Conservation (phyloP, 78 protist species). For the Monocercomonoides exilis region DNA sequence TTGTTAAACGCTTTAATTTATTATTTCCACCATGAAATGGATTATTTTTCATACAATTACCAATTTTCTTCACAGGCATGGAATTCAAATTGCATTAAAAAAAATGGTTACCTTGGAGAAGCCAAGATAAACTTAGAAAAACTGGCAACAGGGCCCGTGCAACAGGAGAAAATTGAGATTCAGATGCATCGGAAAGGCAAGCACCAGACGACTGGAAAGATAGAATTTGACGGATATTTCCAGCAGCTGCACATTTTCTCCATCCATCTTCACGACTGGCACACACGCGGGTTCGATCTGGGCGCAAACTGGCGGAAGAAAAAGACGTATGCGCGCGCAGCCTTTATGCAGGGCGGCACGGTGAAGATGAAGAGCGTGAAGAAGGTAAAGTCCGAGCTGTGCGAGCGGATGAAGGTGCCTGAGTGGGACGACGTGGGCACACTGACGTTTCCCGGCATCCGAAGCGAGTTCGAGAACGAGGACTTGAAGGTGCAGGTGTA, state of each 20-base stretch:
- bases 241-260: background rate
- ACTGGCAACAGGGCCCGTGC: background rate
- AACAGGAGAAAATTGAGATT: background rate
- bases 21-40: too few species aligned
- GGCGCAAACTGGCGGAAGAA: too few species aligned
- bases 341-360: background rate
- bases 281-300: too few species aligned
- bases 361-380: background rate
- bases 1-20: too few species aligned
- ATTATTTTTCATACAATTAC: background rate
- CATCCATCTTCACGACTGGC: background rate
- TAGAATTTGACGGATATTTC: background rate
- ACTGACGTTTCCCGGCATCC: background rate
- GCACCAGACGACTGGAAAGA: background rate
- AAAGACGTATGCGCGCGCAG: too few species aligned
- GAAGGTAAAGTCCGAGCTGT: background rate
- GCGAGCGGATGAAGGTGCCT: background rate
- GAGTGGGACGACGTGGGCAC: background rate
- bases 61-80: background rate
- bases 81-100: background rate
- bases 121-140: background rate
- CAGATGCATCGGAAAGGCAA: background rate
- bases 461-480: background rate
- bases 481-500: background rate
- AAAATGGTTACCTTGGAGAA: background rate